These are phyloP conservation scores for Phytophthora brassicae DNA, from an alignment of 352 stramenopile genomes.

Conservation along the genomic window DNA sequence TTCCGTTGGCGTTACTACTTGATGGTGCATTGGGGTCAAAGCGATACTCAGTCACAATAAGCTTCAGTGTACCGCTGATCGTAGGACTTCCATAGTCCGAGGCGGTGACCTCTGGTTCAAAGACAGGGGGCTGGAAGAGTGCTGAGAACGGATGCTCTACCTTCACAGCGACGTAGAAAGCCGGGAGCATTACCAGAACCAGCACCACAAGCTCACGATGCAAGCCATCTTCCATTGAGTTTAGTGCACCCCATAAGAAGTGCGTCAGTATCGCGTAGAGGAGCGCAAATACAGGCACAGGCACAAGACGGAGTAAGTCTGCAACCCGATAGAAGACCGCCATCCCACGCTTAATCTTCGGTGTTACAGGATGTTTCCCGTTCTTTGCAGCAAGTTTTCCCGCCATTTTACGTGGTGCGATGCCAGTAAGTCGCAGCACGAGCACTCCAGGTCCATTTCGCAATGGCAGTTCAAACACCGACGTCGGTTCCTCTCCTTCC, in stretches of 20 bases:
- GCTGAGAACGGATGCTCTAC: constrained; percentile 73
- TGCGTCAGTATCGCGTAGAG: constrained; percentile 71
- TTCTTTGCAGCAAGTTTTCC: constrained; percentile 38
- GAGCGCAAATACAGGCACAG: constrained; percentile 66
- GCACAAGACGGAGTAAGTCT: constrained; percentile 45
- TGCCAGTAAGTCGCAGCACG: constrained; percentile 57
- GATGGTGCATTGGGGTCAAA: constrained; percentile 33
- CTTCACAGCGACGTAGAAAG: constrained; percentile 73
- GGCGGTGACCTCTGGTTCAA: constrained; percentile 24
- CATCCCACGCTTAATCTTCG: constrained; percentile 18
- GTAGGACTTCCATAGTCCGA: constrained; percentile 18
- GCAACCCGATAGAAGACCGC: constrained; percentile 45
- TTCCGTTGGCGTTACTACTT: constrained; percentile 28
- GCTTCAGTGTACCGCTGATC: constrained; percentile 55
- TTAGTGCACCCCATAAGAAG: constrained; percentile 54
- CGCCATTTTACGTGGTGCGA: constrained; percentile 47
- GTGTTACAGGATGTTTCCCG: constrained; percentile 18
- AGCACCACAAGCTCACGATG: constrained; percentile 58
- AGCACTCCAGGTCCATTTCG: constrained; percentile 59
- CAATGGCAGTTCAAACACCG: constrained; percentile 62
- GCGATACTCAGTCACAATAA: constrained; percentile 77
- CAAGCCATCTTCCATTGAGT: constrained; percentile 42
- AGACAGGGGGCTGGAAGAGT: constrained; percentile 49
- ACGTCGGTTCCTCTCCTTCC: constrained; percentile 40
- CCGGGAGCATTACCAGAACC: constrained; percentile 57